phyloP scores from a whole-genome alignment of 208 protist genomes.

The Perkinsela sp. region DNA sequence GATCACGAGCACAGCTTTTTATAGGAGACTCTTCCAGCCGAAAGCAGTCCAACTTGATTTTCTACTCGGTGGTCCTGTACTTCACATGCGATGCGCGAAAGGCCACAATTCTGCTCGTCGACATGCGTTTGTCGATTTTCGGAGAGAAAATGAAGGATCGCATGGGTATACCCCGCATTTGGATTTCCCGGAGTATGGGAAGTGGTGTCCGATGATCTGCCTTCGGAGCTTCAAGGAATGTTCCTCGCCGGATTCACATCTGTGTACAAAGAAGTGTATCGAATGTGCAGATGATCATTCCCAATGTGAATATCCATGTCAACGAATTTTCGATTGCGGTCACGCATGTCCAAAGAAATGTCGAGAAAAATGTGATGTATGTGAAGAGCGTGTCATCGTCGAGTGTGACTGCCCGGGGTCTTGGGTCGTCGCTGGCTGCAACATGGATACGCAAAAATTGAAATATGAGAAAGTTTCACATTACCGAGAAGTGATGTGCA shows the following conservation, averaged over 20 bases:
- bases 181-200: not conserved
- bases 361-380: not conserved
- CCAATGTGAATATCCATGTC: not conserved
- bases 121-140: not conserved
- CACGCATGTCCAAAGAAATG: not conserved
- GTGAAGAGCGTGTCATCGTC: not conserved
- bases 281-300: not conserved
- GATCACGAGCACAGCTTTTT: not conserved
- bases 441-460: not conserved
- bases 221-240: not conserved
- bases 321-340: not conserved
- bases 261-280: not conserved
- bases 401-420: not conserved
- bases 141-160: not conserved
- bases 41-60: not conserved
- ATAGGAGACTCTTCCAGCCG: not conserved
- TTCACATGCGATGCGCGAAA: not conserved
- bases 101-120: not conserved
- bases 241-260: not conserved
- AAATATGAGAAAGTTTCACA: not conserved
- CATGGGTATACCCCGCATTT: not conserved
- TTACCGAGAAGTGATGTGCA: not conserved
- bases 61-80: not conserved
- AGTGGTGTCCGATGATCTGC: not conserved
- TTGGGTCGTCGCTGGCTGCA: not conserved